Evolutionary conservation across 2,329 filamentous ascomycete genomes (phyloP), one percentile per base, ranked within the genome.

Genomic region (Arthrinium phaeospermum): DNA sequence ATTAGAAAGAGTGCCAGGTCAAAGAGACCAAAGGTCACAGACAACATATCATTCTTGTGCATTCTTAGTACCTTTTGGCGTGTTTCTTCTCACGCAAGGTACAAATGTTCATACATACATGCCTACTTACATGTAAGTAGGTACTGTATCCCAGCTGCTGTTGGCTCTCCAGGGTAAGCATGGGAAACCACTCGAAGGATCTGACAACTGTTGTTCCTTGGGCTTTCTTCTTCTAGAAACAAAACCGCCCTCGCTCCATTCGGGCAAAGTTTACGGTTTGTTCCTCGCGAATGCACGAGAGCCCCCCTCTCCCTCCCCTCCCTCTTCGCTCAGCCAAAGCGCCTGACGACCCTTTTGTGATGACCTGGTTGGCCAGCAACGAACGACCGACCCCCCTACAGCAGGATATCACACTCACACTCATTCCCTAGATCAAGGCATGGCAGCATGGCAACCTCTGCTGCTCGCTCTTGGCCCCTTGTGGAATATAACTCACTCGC

Each of bases 401-500:
- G 12, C 49, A 64, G 41, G 57, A 64, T 64, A 64, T 64, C 57
- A 64, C 57, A 64, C 34, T 64, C 57, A 64, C 57, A 64, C 34
- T 5, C 30, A 64, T 64, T 64, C 30, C 57, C 37, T 41, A 41
- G 37, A 24, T 10, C 10, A 6, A 34, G 14, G 51, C 51, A 34
- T 57, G 51, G 27, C 51, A 57, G 51, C 27, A 30, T 27, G 49
- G 24, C 12, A 16, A 1, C 34, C 16, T 22, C 30, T 64, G 30
- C 3, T 64, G 34, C 57, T 64, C 57, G 27, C 30, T 57, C 53
- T 57, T 30, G 51, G 51, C 16, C 4, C 6, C 19, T n/a, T 37
- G 30, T 41, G 37, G 37, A 19, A 57, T 30, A 57, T 57, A 30
- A 57, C 24, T 57, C 37, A 10, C 37, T 41, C 37, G 37, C 45